Evolutionary conservation across 805 yeast species (phyloP).

Genomic region (Ogataea methanolica): DNA sequence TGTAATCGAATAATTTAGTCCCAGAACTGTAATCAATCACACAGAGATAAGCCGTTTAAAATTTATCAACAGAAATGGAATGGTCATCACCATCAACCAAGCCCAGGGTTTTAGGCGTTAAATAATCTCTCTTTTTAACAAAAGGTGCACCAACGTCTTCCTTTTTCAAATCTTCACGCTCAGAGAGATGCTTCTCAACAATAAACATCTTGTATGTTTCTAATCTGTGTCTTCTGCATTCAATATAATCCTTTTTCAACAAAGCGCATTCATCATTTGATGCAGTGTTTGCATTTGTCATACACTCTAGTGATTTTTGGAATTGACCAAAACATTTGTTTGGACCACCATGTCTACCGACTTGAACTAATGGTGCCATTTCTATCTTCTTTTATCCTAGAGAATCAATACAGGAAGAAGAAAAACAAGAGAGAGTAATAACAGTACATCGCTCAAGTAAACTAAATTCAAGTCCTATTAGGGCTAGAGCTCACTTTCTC

Average conservation of each 20-base stretch:
- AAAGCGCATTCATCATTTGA: slow-evolving; percentile 30
- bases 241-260: slow-evolving; percentile 31
- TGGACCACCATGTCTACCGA: slow-evolving; percentile 34
- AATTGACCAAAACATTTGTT: slow-evolving; percentile 34
- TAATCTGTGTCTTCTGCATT: slow-evolving; percentile 34
- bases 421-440: too few relatives aligned
- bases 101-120: slow-evolving; percentile 36
- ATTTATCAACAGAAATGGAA: slow-evolving; percentile 20
- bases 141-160: slow-evolving; percentile 35
- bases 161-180: slow-evolving; percentile 21
- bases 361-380: slow-evolving; percentile 32
- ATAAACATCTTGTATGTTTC: slow-evolving; percentile 33
- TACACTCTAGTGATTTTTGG: slow-evolving; percentile 35
- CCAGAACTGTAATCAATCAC: too few relatives aligned
- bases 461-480: too few relatives aligned
- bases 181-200: slow-evolving; percentile 29
- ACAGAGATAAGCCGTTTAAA: background rate
- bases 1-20: too few relatives aligned
- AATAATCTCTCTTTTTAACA: slow-evolving; percentile 33
- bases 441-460: too few relatives aligned
- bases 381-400: too few relatives aligned
- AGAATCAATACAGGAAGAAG: too few relatives aligned
- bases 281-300: slow-evolving; percentile 30
- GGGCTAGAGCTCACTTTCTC: too few relatives aligned
- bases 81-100: slow-evolving; percentile 33